Evolutionary conservation across 495 filamentous ascomycete genomes (phyloP).

Genomic region (Cryomyces antarcticus): DNA sequence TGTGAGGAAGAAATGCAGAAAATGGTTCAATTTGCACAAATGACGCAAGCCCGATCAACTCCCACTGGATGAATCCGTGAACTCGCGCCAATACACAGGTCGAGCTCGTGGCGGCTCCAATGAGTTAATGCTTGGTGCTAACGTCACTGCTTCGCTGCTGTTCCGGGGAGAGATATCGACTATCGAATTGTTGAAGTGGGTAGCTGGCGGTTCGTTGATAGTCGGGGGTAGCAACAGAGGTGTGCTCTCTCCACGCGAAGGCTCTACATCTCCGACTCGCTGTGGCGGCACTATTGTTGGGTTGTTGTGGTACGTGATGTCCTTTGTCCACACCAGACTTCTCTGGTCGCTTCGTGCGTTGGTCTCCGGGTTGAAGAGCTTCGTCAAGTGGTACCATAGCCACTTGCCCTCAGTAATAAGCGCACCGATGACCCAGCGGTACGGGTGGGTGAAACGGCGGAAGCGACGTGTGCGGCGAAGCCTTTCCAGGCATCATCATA

Average conservation of each 20-base stretch:
- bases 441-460: neutral
- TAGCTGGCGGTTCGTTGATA: too few relatives aligned
- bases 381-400: neutral
- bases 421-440: neutral
- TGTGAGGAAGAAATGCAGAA: neutral
- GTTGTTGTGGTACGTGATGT: neutral
- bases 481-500: neutral
- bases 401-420: neutral
- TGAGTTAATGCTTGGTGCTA: too few relatives aligned
- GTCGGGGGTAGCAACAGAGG: too few relatives aligned
- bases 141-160: too few relatives aligned
- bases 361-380: neutral
- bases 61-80: neutral
- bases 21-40: neutral
- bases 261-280: too few relatives aligned
- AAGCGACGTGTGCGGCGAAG: constrained; percentile 1
- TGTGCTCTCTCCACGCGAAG: too few relatives aligned
- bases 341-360: neutral
- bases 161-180: too few relatives aligned
- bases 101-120: too few relatives aligned
- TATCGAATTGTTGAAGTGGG: too few relatives aligned
- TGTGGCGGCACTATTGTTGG: too few relatives aligned
- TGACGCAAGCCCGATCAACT: neutral
- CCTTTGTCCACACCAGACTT: neutral
- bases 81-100: neutral